Percentiles rank a stretch among this genome's conserved stretches.
These are phyloP conservation scores for Durotheca rogersii DNA, from an alignment of 495 filamentous ascomycete genomes.

Conservation along the genomic window DNA sequence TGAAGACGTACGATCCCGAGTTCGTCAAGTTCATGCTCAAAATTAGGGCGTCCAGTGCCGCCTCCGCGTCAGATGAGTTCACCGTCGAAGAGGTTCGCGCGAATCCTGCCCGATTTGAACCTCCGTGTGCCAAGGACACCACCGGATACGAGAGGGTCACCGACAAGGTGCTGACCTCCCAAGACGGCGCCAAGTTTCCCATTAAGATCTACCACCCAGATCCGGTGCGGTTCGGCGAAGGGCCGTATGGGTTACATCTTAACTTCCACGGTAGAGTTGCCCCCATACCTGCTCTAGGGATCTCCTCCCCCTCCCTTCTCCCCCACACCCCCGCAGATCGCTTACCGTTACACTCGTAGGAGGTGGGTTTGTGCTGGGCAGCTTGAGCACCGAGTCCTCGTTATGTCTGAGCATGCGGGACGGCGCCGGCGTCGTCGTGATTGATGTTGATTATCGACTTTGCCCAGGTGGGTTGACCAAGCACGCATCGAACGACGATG, in stretches of 20 bases:
- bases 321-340: neutral
- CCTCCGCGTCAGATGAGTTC: conserved; percentile 36
- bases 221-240: conserved; percentile 34
- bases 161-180: conserved; percentile 40
- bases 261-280: conserved; percentile 50
- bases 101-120: conserved; percentile 40
- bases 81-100: conserved; percentile 46
- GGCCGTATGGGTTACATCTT: conserved; percentile 50
- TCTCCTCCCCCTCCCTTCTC: no score
- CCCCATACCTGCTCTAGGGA: no score
- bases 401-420: conserved; percentile 50
- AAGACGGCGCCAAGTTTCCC: conserved; percentile 44
- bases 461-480: conserved; percentile 42
- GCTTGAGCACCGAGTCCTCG: conserved; percentile 45
- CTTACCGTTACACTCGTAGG: conserved; percentile 21
- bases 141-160: conserved; percentile 39
- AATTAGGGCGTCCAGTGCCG: neutral
- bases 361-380: conserved; percentile 51
- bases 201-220: conserved; percentile 50
- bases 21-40: conserved; percentile 21
- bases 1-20: conserved; percentile 23
- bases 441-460: conserved; percentile 56
- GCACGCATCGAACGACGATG: neutral
- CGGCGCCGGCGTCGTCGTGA: conserved; percentile 42
- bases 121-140: conserved; percentile 39